Evolutionary conservation across 305 asterid species (phyloP), one percentile per base, ranked within the genome.

Genomic region (Coffea humblotiana): DNA sequence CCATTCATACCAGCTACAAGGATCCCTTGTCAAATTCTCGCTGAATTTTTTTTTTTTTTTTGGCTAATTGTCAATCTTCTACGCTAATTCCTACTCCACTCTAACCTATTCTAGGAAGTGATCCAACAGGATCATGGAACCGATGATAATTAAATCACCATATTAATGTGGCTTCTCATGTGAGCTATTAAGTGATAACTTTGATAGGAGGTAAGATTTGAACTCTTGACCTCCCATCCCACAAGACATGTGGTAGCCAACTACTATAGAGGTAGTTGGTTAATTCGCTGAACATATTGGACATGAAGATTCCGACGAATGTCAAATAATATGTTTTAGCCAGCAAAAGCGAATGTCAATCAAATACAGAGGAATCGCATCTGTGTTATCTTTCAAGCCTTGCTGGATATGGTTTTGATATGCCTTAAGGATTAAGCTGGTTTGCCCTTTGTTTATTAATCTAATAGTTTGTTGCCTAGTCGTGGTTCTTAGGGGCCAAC

Each of bases 351-450:
- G 40, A 78, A 56, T 54, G 60, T 52, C 68, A 58, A 54, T 27
- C 32, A 56, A 74, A 23, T 6, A 23, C n/a, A 72, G 11, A 37
- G 72, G 79, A 64, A 76, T 76, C 79, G 72, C 72, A 77, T 77
- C 68, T 51, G 18, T 13, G 15, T 4, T 21, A 27, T 54, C 9
- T 40, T 48, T 23, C 19, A 56, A 40, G 71, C 61, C 45, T 15
- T 40, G 76, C 48, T n/a, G 66, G 81, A 69, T 78, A 69, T 13
- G 71, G 75, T 68, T 71, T 40, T 83, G 54, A 61, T 77, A 82
- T 83, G 77, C 83, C 84, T 79, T 75, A 69, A 32, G 82, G 78
- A 78, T 84, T 80, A 76, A 84, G 81, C 40, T 80, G 71, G 25
- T 71, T 79, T 35, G 29, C 63, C 79, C 82, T 60, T 82, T 80